Base-by-base conservation (phyloP, 106 monocot genomes). In the Apostasia ramifera region DNA sequence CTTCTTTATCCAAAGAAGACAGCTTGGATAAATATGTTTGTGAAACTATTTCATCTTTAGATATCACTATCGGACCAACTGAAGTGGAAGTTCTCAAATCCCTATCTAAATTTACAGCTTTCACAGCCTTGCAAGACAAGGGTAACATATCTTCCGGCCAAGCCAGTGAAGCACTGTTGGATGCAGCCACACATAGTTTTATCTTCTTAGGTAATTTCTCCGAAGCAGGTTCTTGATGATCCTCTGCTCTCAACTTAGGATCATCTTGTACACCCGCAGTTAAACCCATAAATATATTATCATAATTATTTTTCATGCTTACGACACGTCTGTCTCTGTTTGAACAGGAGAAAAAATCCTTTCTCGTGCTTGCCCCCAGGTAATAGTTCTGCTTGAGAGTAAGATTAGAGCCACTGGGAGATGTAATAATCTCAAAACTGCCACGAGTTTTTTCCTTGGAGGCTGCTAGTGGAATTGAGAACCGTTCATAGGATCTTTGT, bases 351-450 rank as follows among this genome's bases (percentile, higher is more conserved):
- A 75, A 42, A 1, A 61, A 13, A 59, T 71, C 78, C 74, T 58
- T 66, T 68, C 66, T 57, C 3, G 67, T 46, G 10, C 54, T 69
- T 37, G 41, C 14, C 2, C 64, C 44, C 14, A 64, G 62, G 54
- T 43, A 43, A 67, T 11, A 40, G 39, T 63, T 53, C n/a, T 77
- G 60, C 61, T 74, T 73, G 50, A 42, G 63, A 48, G 77, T 79
- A 72, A 87, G 71, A 61, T 52, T 76, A 77, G 92, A 86, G 44
- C 86, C 80, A 72, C 92, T 97, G 40, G 92, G 92, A 55, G 97
- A 87, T 73, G 81, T 47, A 48, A 89, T 77, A 14, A 75, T 61
- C 38, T 26, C 78, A 47, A 89, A 51, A 44, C 72, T 62, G 69
- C 55, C 40, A 71, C 10, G 45, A 53, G 42, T 61, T 49, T 62